phyloP scores from a whole-genome alignment of 495 filamentous ascomycete species.

The Pseudomonodictys pantanalensis region DNA sequence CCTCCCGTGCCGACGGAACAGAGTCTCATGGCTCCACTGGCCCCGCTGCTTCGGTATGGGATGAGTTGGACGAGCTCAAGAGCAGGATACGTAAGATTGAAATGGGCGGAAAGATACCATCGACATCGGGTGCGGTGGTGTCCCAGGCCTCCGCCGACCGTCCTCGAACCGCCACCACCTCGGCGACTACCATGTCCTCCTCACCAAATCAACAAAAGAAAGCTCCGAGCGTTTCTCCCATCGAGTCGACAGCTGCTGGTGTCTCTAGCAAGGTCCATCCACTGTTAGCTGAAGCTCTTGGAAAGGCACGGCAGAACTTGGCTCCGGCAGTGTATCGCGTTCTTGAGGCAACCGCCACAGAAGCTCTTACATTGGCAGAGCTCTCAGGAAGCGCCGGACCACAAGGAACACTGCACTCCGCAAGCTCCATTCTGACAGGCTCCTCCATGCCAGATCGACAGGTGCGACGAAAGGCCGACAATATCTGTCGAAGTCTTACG shows the following conservation, averaged over 20 bases:
- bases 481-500: conserved; percentile 86
- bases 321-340: conserved; percentile 69
- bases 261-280: conserved; percentile 61
- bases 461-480: conserved; percentile 84
- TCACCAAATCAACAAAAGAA: conserved; percentile 70
- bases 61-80: conserved; percentile 94
- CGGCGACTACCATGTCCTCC: conserved; percentile 85
- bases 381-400: conserved; percentile 63
- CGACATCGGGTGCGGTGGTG: conserved; percentile 74
- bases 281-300: conserved; percentile 72
- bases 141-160: conserved; percentile 73
- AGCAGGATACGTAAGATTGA: conserved; percentile 91
- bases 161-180: conserved; percentile 86
- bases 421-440: conserved; percentile 59
- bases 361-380: conserved; percentile 71
- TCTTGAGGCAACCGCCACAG: conserved; percentile 77
- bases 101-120: conserved; percentile 78
- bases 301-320: conserved; percentile 67
- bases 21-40: conserved; percentile 79
- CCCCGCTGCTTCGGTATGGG: conserved; percentile 92
- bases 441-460: conserved; percentile 70
- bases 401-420: conserved; percentile 60
- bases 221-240: conserved; percentile 47
- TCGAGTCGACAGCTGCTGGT: conserved; percentile 36
- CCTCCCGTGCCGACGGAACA: conserved; percentile 53